Evolutionary conservation across 2,329 filamentous ascomycete species (phyloP), one percentile per base, ranked within the genome.

Genomic region (Clonostachys byssicola): DNA sequence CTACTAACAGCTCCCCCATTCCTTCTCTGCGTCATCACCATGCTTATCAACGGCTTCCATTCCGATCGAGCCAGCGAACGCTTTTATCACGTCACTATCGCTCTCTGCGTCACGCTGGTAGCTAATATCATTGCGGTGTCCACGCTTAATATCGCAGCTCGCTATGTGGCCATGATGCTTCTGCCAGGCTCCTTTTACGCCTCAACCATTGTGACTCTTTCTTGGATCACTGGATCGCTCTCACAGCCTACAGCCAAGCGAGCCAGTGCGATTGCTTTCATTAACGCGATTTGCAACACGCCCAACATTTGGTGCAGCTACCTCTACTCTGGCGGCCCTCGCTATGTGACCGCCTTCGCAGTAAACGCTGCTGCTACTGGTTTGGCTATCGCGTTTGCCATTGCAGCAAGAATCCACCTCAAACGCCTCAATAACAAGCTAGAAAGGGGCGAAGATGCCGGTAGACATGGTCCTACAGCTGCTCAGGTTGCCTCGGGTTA

Each of bases 241-340:
- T 86, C 86, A 1, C 78, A 86, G 10, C 88, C 88, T 5, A 83
- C 85, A 0, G 81, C 86, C 3, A 90, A 90, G 67, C 79, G 85
- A 48, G 72, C 72, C 4, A 68, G 84, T 0, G 86, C 85, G 0
- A 64, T 91, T 5, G 88, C 86, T 1, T 81, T 85, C 50, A 88
- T 90, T 63, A 92, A 92, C 58, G 83, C 83, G 23, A 48, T 54
- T 4, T 47, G 47, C 38, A 54, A 91, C 60, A 49, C 47, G n/a
- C 45, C 50, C 9, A 52, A 52, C 43, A 89, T 91, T 53, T 90
- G 84, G 57, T 81, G 81, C 2, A 77, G 72, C 48, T 85, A 85
- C 55, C 78, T 86, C 73, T 88, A 87, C 54, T 49, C 50, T 41
- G 39, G 45, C 12, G 23, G 43, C 1, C 55, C 55, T 9, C 49